Base-by-base conservation (phyloP, 768 basidiomycete species). In the Lactifluus hygrophoroides region DNA sequence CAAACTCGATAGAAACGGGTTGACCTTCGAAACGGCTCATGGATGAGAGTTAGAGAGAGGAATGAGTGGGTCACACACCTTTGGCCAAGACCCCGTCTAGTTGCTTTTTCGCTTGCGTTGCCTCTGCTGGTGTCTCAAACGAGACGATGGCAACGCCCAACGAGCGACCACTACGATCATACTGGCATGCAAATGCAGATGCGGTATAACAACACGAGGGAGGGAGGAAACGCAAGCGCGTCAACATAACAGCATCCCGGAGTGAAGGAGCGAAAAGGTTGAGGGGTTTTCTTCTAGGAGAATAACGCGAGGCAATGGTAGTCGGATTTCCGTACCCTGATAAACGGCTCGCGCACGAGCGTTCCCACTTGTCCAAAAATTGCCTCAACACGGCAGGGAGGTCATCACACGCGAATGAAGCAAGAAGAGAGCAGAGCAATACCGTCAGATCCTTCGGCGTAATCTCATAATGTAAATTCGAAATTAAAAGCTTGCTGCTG, bases 131-230 rank as follows among this genome's bases (percentile, higher is more conserved):
- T 2, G 84, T 90, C 72, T 90, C 87, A 74, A 85, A 95, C 9
- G 83, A 78, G 69, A 96, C 76, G 65, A 83, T 80, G 57, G 88
- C 94, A 65, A 83, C 78, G 59, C 94, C 94, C 19, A 81, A 83
- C 46, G 94, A 95, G 70, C 94, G 88, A 65, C 94, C 94, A 66
- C 93, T 94, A 70, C 88, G 86, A 75, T 96, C 94, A 77, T 94
- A 96, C 94, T 96, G 81, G 69, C 75, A 74, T 68, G 68, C 69
- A 69, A 66, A 72, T 66, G 67, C 67, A 66, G 67, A 65, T 67
- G 66, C 73, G 74, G 70, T 68, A 71, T 66, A 21, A 44, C 45
- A 46, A 52, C 54, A 49, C n/a, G 49, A 21, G 32, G 37, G 30
- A 45, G 14, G 45, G 13, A 14, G 25, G 11, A 48, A 61, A 58